Conservation (phyloP, 768 basidiomycete genomes). For the Phanerodontia chrysosporium region DNA sequence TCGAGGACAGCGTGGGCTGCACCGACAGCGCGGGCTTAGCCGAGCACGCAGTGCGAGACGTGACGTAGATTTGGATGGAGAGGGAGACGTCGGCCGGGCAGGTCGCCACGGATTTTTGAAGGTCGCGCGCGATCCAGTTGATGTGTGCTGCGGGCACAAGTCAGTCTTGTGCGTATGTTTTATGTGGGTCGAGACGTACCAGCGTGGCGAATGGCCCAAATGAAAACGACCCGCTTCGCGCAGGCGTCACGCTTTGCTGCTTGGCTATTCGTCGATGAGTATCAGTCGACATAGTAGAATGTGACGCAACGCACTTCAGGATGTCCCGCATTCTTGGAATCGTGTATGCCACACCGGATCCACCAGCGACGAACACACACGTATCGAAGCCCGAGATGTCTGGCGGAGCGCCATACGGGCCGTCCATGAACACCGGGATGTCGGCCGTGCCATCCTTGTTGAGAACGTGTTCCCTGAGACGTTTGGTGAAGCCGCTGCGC, state of each 20-base stretch:
- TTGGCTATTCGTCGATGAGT: slow-evolving; percentile 9
- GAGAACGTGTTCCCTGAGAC: slow-evolving; percentile 17
- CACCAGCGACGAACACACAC: slow-evolving; percentile 37
- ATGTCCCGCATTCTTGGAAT: slow-evolving; percentile 28
- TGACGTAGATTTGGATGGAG: slow-evolving; percentile 19
- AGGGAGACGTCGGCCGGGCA: slow-evolving; percentile 18
- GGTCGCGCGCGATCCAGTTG: slow-evolving; percentile 18
- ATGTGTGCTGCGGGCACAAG: slow-evolving; percentile 16
- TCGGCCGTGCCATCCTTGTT: slow-evolving; percentile 19
- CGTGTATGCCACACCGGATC: slow-evolving; percentile 30
- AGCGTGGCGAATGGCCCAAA: slow-evolving; percentile 28
- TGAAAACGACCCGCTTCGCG: slow-evolving; percentile 24
- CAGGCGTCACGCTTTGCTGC: slow-evolving; percentile 16
- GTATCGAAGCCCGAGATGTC: slow-evolving; percentile 30
- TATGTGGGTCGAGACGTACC: slow-evolving; percentile 11
- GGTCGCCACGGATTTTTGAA: slow-evolving; percentile 13
- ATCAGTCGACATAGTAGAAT: not conserved
- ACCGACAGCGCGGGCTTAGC: not conserved
- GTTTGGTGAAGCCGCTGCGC: slow-evolving; percentile 45
- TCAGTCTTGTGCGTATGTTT: not conserved
- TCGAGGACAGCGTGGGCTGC: not conserved
- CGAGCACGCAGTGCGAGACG: not conserved
- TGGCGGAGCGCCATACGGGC: slow-evolving; percentile 36
- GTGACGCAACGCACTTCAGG: slow-evolving; percentile 22
- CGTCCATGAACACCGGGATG: slow-evolving; percentile 34